Evolutionary conservation across 306 rosid species (phyloP).

Genomic region (Vigna reflexopilosa): DNA sequence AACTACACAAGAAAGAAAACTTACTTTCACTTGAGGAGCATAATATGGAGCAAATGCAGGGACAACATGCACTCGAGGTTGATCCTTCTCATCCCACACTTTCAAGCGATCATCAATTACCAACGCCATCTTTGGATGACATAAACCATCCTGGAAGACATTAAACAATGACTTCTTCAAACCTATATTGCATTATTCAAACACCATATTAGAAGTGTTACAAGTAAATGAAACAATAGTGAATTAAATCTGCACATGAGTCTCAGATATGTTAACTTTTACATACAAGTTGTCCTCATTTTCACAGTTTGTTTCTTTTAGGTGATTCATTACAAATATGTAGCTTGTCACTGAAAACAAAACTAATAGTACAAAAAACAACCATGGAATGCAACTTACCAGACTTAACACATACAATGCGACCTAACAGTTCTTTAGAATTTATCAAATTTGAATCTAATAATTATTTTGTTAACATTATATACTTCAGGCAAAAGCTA

Average conservation of each 20-base stretch:
- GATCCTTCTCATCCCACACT: conserved; percentile 99
- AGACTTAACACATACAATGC: conserved; percentile 96
- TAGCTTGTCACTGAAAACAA: conserved; percentile 31
- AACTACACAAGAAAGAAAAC: conserved; percentile 40
- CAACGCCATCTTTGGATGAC: conserved; percentile 97
- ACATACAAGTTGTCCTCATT: conserved; percentile 8
- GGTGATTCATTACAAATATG: conserved; percentile 18
- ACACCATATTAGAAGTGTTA: conserved; percentile 12
- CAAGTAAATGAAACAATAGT: conserved; percentile 24
- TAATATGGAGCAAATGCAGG: conserved; percentile 99
- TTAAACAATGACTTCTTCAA: conserved; percentile 88
- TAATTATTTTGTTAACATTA: too few species aligned
- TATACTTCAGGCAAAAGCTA: too few species aligned
- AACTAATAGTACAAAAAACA: conserved; percentile 35
- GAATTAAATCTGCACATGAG: conserved; percentile 25
- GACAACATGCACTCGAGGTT: conserved; percentile 97
- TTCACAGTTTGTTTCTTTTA: conserved; percentile 1
- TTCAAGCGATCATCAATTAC: conserved; percentile 99
- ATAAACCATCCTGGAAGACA: conserved; percentile 87
- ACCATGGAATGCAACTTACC: conserved; percentile 60
- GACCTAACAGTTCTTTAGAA: conserved; percentile 81
- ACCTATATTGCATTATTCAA: conserved; percentile 58
- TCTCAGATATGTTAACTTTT: conserved; percentile 20
- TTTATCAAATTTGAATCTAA: conserved; percentile 91
- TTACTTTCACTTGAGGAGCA: conserved; percentile 97